Conservation (phyloP, 1,139 yeast species). For the Pichiaceae sp. region DNA sequence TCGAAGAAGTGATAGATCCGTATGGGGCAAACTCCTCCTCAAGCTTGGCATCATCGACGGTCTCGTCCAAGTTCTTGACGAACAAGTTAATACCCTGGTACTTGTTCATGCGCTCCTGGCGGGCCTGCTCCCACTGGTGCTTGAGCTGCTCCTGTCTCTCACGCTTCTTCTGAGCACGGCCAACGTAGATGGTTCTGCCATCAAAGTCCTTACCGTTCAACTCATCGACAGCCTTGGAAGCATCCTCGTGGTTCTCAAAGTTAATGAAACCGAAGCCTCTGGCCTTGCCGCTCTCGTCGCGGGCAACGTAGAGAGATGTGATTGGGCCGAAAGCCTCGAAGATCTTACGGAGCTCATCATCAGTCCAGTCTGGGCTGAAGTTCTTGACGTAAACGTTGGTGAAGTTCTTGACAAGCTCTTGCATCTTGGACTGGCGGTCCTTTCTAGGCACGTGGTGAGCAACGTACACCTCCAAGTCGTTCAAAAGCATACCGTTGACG, state of each 20-base stretch:
- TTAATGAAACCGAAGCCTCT: constrained; percentile 96
- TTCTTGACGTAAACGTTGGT: constrained; percentile 95
- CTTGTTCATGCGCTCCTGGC: constrained; percentile 87
- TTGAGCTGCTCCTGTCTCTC: constrained; percentile 97
- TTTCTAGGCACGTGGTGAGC: constrained; percentile 90
- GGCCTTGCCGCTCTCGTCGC: constrained; percentile 81
- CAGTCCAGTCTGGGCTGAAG: constrained; percentile 63
- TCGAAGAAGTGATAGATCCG: constrained; percentile 94
- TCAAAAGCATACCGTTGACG: constrained; percentile 97
- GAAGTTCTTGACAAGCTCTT: constrained; percentile 86
- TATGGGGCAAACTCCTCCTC: constrained; percentile 89
- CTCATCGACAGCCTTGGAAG: constrained; percentile 85
- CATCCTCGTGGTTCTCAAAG: constrained; percentile 80
- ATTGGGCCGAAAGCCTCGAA: constrained; percentile 71
- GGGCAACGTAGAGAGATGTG: constrained; percentile 79
- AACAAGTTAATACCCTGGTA: constrained; percentile 97
- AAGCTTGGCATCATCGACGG: constrained; percentile 84
- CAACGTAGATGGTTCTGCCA: constrained; percentile 75
- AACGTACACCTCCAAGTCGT: constrained; percentile 93
- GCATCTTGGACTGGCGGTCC: constrained; percentile 93
- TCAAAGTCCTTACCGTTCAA: constrained; percentile 81
- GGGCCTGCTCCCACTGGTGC: constrained; percentile 88
- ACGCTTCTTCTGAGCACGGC: constrained; percentile 98
- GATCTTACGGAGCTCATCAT: constrained; percentile 65
- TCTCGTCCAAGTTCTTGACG: constrained; percentile 92